These are phyloP conservation scores for Talaromyces wortmannii DNA, from an alignment of 495 filamentous ascomycete genomes.

Conservation along the genomic window DNA sequence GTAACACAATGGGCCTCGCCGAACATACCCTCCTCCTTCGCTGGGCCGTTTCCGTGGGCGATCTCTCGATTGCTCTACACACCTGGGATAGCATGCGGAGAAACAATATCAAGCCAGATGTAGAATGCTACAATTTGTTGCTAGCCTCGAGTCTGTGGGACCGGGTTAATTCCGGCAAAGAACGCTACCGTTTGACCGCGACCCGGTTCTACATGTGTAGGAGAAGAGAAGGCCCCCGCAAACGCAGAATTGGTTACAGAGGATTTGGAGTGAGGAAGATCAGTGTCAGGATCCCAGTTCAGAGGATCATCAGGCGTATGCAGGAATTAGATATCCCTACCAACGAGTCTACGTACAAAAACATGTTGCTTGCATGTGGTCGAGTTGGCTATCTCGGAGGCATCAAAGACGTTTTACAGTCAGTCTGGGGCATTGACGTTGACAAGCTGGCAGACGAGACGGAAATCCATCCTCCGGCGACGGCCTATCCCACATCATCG, in stretches of 20 bases:
- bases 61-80: slow-evolving; percentile 32
- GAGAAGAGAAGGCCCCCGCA: slow-evolving; percentile 13
- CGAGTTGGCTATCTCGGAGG: slow-evolving; percentile 45
- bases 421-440: slow-evolving; percentile 54
- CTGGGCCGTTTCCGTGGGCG: slow-evolving; percentile 42
- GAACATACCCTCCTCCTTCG: slow-evolving; percentile 54
- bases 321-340: slow-evolving; percentile 29
- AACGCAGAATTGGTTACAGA: slow-evolving; percentile 12
- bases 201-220: slow-evolving; percentile 25
- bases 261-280: slow-evolving; percentile 22
- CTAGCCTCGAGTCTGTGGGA: slow-evolving; percentile 43
- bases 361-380: slow-evolving; percentile 47
- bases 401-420: slow-evolving; percentile 40
- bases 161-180: slow-evolving; percentile 19
- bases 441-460: slow-evolving; percentile 21
- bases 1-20: slow-evolving; percentile 21
- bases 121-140: slow-evolving; percentile 51
- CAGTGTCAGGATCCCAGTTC: slow-evolving; percentile 28
- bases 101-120: slow-evolving; percentile 33
- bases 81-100: slow-evolving; percentile 45
- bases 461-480: slow-evolving; percentile 18
- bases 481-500: slow-evolving; percentile 32
- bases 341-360: slow-evolving; percentile 50
- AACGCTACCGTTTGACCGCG: slow-evolving; percentile 33
- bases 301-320: slow-evolving; percentile 45